These are phyloP conservation scores for Lichina pygmaea DNA, from an alignment of 495 filamentous ascomycete species.

Conservation along the genomic window DNA sequence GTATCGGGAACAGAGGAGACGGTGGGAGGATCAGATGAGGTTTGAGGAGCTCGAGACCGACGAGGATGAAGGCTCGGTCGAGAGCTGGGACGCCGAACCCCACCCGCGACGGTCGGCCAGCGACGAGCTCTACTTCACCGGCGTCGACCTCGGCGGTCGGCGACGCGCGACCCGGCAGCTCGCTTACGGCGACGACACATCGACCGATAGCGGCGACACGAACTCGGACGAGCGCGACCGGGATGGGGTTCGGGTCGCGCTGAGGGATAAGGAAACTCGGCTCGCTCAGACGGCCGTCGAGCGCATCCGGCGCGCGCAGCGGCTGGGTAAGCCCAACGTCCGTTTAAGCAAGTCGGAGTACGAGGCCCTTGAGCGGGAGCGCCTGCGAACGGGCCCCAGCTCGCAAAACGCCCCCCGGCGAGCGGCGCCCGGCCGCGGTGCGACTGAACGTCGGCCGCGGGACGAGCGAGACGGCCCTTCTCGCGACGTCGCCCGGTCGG, in stretches of 20 bases:
- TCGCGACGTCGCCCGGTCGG: neutral
- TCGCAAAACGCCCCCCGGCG: slow-evolving; percentile 5
- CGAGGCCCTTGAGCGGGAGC: slow-evolving; percentile 46
- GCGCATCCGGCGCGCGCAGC: slow-evolving; percentile 48
- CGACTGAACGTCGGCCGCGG: neutral
- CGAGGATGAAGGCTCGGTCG: slow-evolving; percentile 31
- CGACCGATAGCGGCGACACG: slow-evolving; percentile 16
- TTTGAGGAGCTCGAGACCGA: slow-evolving; percentile 53
- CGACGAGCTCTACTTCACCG: slow-evolving; percentile 35
- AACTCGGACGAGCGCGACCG: slow-evolving; percentile 8
- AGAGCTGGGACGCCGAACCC: slow-evolving; percentile 17
- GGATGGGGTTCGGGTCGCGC: slow-evolving; percentile 17
- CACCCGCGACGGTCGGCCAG: slow-evolving; percentile 17
- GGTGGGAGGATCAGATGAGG: slow-evolving; percentile 21
- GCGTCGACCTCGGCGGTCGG: slow-evolving; percentile 23
- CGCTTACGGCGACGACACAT: slow-evolving; percentile 12
- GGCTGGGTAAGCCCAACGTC: slow-evolving; percentile 47
- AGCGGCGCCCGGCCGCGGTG: slow-evolving; percentile 1
- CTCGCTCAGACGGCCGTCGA: slow-evolving; percentile 47
- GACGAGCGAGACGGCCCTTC: neutral
- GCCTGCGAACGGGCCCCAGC: slow-evolving; percentile 21
- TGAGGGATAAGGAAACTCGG: slow-evolving; percentile 41
- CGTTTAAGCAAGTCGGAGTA: slow-evolving; percentile 47
- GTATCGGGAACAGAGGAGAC: slow-evolving; percentile 22
- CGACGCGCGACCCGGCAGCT: slow-evolving; percentile 19